Percentiles rank a stretch among this genome's conserved stretches.
Evolutionary conservation across 78 protist species (phyloP).

Genomic region (Guillardia theta): DNA sequence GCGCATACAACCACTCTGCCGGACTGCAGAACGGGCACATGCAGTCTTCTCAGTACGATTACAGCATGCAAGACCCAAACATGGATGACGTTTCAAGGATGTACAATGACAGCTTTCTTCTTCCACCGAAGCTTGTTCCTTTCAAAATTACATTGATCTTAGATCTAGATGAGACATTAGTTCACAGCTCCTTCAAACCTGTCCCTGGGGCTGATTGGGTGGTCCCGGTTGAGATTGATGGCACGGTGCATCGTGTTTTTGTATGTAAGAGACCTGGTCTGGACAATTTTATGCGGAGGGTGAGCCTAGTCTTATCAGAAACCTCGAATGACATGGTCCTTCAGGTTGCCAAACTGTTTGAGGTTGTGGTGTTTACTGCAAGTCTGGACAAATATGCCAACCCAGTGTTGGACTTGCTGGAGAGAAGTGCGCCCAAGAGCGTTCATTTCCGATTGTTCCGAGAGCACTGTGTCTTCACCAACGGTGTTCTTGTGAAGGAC

Average conservation of each 20-base stretch:
- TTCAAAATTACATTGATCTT: conserved; percentile 47
- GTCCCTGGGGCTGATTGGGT: conserved; percentile 21
- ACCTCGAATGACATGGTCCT: no score
- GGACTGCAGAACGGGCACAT: not conserved
- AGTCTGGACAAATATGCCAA: conserved; percentile 85
- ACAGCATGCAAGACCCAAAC: not conserved
- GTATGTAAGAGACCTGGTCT: conserved; percentile 85
- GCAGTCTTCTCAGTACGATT: not conserved
- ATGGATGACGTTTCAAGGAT: not conserved
- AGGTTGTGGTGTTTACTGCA: conserved; percentile 91
- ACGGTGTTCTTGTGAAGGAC: conserved; percentile 74
- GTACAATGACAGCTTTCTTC: not conserved
- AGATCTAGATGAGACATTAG: conserved; percentile 67
- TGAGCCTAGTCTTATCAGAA: no score
- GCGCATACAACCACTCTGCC: not conserved
- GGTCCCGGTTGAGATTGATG: conserved; percentile 48
- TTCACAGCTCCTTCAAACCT: conserved; percentile 56
- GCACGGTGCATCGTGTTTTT: conserved; percentile 63
- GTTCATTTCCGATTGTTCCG: conserved; percentile 64
- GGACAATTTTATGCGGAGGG: conserved; percentile 72
- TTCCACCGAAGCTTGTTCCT: not conserved
- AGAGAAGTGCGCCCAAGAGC: not conserved
- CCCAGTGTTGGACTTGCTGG: conserved; percentile 78
- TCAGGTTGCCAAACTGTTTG: conserved; percentile 66
- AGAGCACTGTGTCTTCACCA: conserved; percentile 35